Evolutionary conservation across 2,329 filamentous ascomycete genomes (phyloP).

Genomic region (Pezicula carpinea): DNA sequence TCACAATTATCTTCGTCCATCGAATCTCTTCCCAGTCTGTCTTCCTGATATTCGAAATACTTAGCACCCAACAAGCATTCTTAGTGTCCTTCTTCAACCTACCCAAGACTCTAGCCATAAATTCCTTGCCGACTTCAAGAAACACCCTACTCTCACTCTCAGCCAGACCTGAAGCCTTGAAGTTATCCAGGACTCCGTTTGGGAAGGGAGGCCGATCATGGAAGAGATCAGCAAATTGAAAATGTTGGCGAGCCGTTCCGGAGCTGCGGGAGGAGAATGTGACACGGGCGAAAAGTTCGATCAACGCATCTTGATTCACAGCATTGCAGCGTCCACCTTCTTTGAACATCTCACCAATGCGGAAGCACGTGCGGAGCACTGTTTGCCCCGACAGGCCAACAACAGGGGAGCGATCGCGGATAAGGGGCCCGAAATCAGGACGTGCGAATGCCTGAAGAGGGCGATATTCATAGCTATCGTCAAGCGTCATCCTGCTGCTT

Average conservation of each 20-base stretch:
- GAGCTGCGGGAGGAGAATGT: conserved; percentile 51
- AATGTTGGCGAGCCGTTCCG: conserved; percentile 48
- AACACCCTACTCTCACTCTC: conserved; percentile 42
- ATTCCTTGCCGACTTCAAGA: conserved; percentile 26
- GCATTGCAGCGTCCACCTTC: conserved; percentile 37
- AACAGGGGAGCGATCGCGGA: conserved; percentile 48
- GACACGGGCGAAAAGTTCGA: conserved; percentile 62
- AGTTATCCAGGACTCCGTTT: conserved; percentile 40
- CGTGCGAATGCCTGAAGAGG: conserved; percentile 42
- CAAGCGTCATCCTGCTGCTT: conserved; percentile 2
- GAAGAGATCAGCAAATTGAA: conserved; percentile 60
- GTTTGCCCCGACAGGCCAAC: conserved; percentile 43
- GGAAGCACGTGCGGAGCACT: conserved; percentile 56
- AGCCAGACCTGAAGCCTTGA: conserved; percentile 39
- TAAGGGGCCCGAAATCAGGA: conserved; percentile 42
- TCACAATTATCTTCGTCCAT: conserved; percentile 41
- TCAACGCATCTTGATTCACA: conserved; percentile 46
- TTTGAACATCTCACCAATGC: conserved; percentile 55
- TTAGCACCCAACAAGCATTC: conserved; percentile 34
- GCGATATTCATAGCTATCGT: conserved; percentile 24
- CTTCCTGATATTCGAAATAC: conserved; percentile 45
- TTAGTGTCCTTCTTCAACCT: conserved; percentile 39
- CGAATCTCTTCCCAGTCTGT: conserved; percentile 50
- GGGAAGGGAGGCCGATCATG: conserved; percentile 52
- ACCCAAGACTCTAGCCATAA: conserved; percentile 44